phyloP scores from a whole-genome alignment of 805 yeast genomes.

The Metschnikowia continentalis region DNA sequence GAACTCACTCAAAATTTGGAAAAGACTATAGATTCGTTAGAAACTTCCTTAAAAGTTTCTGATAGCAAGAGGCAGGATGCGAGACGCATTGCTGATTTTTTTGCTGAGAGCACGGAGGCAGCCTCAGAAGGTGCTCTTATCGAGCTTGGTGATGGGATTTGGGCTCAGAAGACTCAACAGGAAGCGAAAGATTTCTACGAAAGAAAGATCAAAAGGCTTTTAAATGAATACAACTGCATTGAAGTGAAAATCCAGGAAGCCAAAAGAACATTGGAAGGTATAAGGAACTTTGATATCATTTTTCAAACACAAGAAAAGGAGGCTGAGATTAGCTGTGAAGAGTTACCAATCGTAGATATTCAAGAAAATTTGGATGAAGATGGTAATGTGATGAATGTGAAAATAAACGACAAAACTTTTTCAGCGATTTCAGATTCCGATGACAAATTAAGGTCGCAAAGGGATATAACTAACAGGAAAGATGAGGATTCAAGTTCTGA shows the following conservation, averaged over 20 bases:
- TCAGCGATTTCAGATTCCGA: not conserved
- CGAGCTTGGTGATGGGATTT: constrained; percentile 9
- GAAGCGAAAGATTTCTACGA: constrained; percentile 28
- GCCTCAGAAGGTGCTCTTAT: constrained; percentile 2
- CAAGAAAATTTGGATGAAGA: constrained; percentile 76
- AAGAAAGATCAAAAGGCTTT: constrained; percentile 25
- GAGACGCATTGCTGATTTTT: not conserved
- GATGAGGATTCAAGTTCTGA: constrained; percentile 7
- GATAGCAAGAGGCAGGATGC: not conserved
- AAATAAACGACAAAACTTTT: constrained; percentile 20
- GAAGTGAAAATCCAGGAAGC: constrained; percentile 26
- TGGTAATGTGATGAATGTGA: constrained; percentile 54
- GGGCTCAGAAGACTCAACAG: constrained; percentile 2
- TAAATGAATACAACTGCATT: constrained; percentile 40
- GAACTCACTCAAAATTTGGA: not conserved
- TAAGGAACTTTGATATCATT: not conserved
- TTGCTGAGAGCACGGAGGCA: not conserved
- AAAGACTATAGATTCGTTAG: not conserved
- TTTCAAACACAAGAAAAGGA: constrained; percentile 1
- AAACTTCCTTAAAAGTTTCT: not conserved
- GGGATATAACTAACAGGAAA: not conserved
- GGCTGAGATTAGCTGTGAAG: constrained; percentile 20
- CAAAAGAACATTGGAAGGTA: not conserved
- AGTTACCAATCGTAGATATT: constrained; percentile 73
- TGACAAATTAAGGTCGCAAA: not conserved